Evolutionary conservation across 2,329 filamentous ascomycete genomes (phyloP), one percentile per base, ranked within the genome.

Genomic region (Fusarium tupiense): DNA sequence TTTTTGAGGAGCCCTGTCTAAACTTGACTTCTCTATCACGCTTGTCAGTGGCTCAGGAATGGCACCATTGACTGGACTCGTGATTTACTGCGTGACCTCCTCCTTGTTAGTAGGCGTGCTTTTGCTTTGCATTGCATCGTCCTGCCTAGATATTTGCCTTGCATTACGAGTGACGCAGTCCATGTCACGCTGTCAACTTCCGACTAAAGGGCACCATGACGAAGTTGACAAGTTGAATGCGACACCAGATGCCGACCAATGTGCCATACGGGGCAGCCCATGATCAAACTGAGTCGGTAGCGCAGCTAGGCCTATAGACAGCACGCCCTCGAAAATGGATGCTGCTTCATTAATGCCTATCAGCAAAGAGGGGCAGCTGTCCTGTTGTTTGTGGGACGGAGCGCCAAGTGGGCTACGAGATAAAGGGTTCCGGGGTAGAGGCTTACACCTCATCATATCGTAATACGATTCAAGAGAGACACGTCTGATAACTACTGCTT

Each of bases 331-430:
- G 60, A 58, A 52, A 57, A 57, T 20, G 33, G 64, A 57, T 59
- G 50, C 62, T 49, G 53, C 26, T 69, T 59, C 41, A 54, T 62
- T 64, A 69, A 73, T 58, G 67, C 75, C 66, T 77, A 77, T 76
- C 75, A 71, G 58, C 29, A 64, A 59, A 63, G 62, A 77, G 75
- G 74, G 73, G 72, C 67, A 56, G 58, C 46, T 62, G 69, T 77
- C 69, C 73, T 69, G 71, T 74, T 66, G 64, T 53, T 66, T 73
- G 75, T 72, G 75, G 75, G 73, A 77, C 74, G 43, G 64, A 61
- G 69, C 59, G 47, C 64, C 50, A 61, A 75, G 76, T 75, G 76
- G 76, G 62, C 63, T 69, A 66, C 61, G 54, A 67, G 76, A 77
- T 78, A 78, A 75, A 78, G 76, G 61, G 53, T 63, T 47, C 43